Evolutionary conservation across 2,329 filamentous ascomycete species (phyloP).

Genomic region (Ascochyta clinopodiicola): DNA sequence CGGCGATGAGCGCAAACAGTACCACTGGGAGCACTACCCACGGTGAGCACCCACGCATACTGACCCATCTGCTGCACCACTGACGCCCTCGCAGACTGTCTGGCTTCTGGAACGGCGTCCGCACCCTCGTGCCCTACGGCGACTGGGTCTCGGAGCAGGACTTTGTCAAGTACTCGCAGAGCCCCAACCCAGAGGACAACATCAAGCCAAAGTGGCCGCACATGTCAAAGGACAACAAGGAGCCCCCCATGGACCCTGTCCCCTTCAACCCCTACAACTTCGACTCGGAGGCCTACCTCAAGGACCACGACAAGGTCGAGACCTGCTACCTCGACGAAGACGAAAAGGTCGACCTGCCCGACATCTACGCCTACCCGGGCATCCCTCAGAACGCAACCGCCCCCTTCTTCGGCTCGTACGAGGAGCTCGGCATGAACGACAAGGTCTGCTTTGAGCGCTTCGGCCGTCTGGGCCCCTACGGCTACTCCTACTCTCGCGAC

Average conservation of each 20-base stretch:
- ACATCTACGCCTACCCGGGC: slow-evolving; percentile 69
- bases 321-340: slow-evolving; percentile 69
- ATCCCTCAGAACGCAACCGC: slow-evolving; percentile 57
- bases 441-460: slow-evolving; percentile 60
- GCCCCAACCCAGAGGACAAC: slow-evolving; percentile 48
- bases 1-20: slow-evolving; percentile 45
- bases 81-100: slow-evolving; percentile 44
- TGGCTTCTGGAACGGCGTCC: slow-evolving; percentile 58
- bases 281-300: slow-evolving; percentile 52
- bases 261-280: slow-evolving; percentile 56
- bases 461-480: slow-evolving; percentile 58
- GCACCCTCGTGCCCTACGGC: slow-evolving; percentile 52
- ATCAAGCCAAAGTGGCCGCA: slow-evolving; percentile 47
- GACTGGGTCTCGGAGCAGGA: slow-evolving; percentile 55
- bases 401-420: slow-evolving; percentile 58
- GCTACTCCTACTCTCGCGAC: slow-evolving; percentile 56
- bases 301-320: slow-evolving; percentile 60
- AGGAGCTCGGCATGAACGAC: slow-evolving; percentile 55
- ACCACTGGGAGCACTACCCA: slow-evolving; percentile 55
- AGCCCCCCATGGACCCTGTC: slow-evolving; percentile 49
- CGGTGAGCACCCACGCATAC: slow-evolving; percentile 39
- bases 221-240: slow-evolving; percentile 45
- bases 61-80: not conserved
- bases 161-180: slow-evolving; percentile 49
- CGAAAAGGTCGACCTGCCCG: slow-evolving; percentile 63